Conservation (phyloP, 164 flowering plant genomes). For the Tetrastigma voinierianum region DNA sequence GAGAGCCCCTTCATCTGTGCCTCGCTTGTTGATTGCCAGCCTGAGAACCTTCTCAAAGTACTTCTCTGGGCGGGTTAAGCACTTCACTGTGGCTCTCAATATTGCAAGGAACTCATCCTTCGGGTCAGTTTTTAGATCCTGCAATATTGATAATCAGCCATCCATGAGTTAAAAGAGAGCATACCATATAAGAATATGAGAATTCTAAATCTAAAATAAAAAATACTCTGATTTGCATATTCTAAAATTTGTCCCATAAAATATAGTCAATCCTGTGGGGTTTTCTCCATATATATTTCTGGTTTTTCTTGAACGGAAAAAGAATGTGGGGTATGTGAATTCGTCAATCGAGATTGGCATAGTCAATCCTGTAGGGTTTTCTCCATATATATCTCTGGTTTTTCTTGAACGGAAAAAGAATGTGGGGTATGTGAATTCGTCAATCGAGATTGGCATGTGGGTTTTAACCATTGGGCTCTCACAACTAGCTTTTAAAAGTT, state of each 20-base stretch:
- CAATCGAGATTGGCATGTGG: no score
- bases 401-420: no score
- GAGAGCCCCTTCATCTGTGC: conserved; percentile 70
- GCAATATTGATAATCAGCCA: conserved; percentile 5
- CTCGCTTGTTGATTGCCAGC: conserved; percentile 40
- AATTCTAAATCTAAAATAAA: background rate
- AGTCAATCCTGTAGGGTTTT: no score
- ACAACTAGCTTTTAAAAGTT: no score
- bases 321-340: no score
- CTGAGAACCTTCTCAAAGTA: conserved; percentile 63
- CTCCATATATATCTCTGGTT: no score
- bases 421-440: no score
- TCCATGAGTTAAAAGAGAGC: background rate
- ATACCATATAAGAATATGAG: background rate
- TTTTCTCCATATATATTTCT: background rate
- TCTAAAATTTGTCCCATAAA: background rate
- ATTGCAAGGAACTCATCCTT: conserved; percentile 45
- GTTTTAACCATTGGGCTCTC: no score
- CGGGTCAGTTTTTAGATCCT: conserved; percentile 55
- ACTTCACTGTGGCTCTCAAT: conserved; percentile 46
- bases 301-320: background rate
- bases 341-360: no score
- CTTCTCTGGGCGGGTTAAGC: conserved; percentile 49
- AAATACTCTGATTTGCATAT: background rate
- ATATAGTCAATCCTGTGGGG: no score